Evolutionary conservation across 192 early-diverging fungal genomes (phyloP), one percentile per base, ranked within the genome.

Genomic region (Coemansia sp.): DNA sequence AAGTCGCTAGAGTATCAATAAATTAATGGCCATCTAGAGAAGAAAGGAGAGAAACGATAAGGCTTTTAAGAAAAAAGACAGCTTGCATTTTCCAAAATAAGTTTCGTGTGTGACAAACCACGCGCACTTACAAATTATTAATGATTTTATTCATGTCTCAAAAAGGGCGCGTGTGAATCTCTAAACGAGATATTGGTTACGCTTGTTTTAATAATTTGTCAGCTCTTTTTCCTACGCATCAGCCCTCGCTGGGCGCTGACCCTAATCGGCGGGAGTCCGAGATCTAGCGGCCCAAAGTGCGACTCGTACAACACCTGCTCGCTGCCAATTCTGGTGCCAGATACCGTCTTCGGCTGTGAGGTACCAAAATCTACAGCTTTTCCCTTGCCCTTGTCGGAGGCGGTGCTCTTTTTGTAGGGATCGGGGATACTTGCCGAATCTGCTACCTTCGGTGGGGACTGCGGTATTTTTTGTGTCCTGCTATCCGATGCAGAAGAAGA

Each of bases 221-320:
- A 54, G 51, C 53, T 17, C 14, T 53, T 46, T 49, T 47, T 70
- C 44, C 70, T 61, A 25, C 71, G 61, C 69, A 79, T 63, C 24
- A 79, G 62, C 13, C 57, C 44, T 27, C 69, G 76, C 59, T 79
- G 66, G 10, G 70, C 45, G 39, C 76, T 79, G 56, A 69, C 64
- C 30, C 61, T 61, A 13, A 79, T 57, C 11, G 76, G 76, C 43
- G 70, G 70, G 50, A 79, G 53, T 6, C 76, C 76, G 17, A 79
- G 66, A 41, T 69, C 70, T 39, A 73, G 59, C 24, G 76, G 76
- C 15, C 71, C 69, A 61, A 79, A 71, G 47, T 73, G 66, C 19
- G 66, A 69, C 51, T 72, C 69, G 41, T 57, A 45, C 40, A 79
- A 46, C 12, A 79, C 53, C 39, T 61, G 33, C 18, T 44, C 53